These are phyloP conservation scores for Xerocomellus chrysenteron DNA, from an alignment of 768 basidiomycete species.

Conservation along the genomic window DNA sequence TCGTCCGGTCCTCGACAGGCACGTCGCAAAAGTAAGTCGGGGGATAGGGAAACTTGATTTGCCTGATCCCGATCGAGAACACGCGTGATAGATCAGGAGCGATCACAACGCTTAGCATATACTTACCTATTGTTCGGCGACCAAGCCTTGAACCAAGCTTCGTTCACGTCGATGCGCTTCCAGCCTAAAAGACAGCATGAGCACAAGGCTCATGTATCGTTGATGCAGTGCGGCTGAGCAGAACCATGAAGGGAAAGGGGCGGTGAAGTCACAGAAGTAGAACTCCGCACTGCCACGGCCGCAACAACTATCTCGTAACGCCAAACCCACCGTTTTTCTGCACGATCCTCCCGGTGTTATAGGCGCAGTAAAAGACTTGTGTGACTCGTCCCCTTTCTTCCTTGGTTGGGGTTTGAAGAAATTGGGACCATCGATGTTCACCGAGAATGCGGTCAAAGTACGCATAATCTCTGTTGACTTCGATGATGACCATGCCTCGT, in stretches of 20 bases:
- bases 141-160: slow-evolving; percentile 40
- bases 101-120: not conserved
- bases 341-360: slow-evolving; percentile 38
- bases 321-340: slow-evolving; percentile 44
- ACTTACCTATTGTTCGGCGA: slow-evolving; percentile 27
- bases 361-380: slow-evolving; percentile 41
- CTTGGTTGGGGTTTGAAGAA: slow-evolving; percentile 32
- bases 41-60: slow-evolving; percentile 43
- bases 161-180: slow-evolving; percentile 46
- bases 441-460: slow-evolving; percentile 40
- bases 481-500: slow-evolving; percentile 46
- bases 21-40: slow-evolving; percentile 36
- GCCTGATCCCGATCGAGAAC: slow-evolving; percentile 14
- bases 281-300: not conserved
- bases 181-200: slow-evolving; percentile 35
- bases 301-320: not conserved
- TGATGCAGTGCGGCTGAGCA: not conserved
- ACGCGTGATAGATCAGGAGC: not conserved
- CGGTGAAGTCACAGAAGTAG: not conserved
- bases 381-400: slow-evolving; percentile 31
- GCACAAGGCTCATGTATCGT: not conserved
- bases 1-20: slow-evolving; percentile 41
- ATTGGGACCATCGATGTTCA: slow-evolving; percentile 41
- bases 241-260: not conserved
- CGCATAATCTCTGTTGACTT: slow-evolving; percentile 34